phyloP scores from a whole-genome alignment of 1,139 yeast genomes.

The Saccharomyces pastorianus region DNA sequence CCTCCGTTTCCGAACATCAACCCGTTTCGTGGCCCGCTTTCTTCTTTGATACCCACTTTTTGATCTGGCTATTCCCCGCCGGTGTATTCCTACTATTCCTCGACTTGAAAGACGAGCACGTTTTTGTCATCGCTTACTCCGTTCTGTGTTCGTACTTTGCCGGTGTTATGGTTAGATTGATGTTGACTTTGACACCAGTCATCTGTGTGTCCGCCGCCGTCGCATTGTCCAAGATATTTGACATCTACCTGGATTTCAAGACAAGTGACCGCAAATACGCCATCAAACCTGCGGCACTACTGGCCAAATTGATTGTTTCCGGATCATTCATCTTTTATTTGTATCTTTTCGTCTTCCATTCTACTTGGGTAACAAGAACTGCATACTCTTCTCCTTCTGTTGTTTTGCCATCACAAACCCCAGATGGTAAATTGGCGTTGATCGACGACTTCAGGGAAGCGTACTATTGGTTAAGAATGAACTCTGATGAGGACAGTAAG shows the following conservation, averaged over 20 bases:
- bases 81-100: slow-evolving; percentile 88
- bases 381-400: slow-evolving; percentile 98
- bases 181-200: slow-evolving; percentile 93
- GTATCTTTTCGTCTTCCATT: slow-evolving; percentile 79
- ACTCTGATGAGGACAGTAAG: slow-evolving; percentile 91
- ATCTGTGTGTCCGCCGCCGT: slow-evolving; percentile 88
- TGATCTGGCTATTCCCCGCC: slow-evolving; percentile 97
- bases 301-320: slow-evolving; percentile 43
- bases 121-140: slow-evolving; percentile 82
- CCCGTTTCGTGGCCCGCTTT: slow-evolving; percentile 99
- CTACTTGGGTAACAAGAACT: slow-evolving; percentile 94
- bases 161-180: slow-evolving; percentile 97
- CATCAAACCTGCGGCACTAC: slow-evolving; percentile 6
- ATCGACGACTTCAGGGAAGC: slow-evolving; percentile 99
- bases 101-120: slow-evolving; percentile 85
- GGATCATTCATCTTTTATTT: slow-evolving; percentile 70
- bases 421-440: slow-evolving; percentile 77
- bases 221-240: slow-evolving; percentile 77
- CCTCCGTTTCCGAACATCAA: slow-evolving; percentile 98
- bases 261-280: slow-evolving; percentile 5
- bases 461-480: slow-evolving; percentile 97
- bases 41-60: slow-evolving; percentile 85
- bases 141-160: slow-evolving; percentile 94
- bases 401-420: slow-evolving; percentile 69
- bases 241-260: slow-evolving; percentile 64